Evolutionary conservation across 805 yeast genomes (phyloP).

Genomic region (Saccharomycopsis javanensis): DNA sequence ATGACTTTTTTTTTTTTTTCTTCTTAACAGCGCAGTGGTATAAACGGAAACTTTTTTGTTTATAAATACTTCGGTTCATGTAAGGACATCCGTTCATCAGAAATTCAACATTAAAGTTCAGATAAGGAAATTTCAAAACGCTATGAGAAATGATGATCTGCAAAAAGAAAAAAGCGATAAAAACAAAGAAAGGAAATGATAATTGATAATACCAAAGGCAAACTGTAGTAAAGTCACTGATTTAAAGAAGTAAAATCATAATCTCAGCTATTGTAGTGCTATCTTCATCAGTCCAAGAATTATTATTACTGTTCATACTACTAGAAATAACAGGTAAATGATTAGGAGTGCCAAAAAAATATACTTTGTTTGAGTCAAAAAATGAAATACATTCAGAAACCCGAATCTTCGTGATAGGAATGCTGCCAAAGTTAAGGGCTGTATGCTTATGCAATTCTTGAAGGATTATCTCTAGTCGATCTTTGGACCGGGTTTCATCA

Average conservation of each 20-base stretch:
- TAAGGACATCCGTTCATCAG: neutral
- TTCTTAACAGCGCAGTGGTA: neutral
- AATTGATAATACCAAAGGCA: too few relatives aligned
- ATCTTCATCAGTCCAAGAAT: too few relatives aligned
- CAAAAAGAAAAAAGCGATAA: neutral
- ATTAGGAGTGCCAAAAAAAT: slow-evolving; percentile 2
- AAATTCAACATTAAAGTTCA: neutral
- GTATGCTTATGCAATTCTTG: neutral
- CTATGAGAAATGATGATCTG: neutral
- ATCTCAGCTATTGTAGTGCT: neutral
- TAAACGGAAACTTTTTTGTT: neutral
- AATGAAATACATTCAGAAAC: neutral
- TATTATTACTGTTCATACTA: neutral
- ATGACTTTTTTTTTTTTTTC: neutral
- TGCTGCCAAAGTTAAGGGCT: neutral
- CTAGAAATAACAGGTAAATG: neutral
- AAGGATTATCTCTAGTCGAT: neutral
- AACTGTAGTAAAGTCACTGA: neutral
- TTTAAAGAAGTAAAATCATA: neutral
- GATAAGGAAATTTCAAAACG: neutral
- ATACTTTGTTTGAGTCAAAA: neutral
- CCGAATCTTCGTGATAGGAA: neutral
- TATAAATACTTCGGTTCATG: neutral
- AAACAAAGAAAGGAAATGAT: neutral
- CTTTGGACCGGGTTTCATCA: neutral